Percentiles rank a stretch among this genome's conserved stretches.
Conservation (phyloP, 2,329 filamentous ascomycete genomes). For the Aspergillus puulaauensis region DNA sequence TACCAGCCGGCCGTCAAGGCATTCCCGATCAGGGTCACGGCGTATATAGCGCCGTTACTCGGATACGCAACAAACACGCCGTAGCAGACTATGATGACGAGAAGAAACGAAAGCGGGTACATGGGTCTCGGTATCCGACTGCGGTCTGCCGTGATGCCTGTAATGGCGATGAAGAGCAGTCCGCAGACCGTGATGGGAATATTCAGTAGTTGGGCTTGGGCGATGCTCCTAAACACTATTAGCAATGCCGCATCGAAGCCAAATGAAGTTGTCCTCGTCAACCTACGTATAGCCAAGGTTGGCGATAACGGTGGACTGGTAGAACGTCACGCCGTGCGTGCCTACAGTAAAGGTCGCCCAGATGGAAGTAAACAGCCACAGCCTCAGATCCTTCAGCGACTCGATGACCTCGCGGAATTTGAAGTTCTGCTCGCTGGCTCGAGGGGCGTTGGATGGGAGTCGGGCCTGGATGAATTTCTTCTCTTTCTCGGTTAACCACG, state of each 20-base stretch:
- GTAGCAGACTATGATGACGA: conserved; percentile 48
- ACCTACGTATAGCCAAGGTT: conserved; percentile 45
- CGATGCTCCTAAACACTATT: not conserved
- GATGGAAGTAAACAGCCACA: conserved; percentile 48
- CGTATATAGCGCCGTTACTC: conserved; percentile 48
- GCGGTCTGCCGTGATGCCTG: conserved; percentile 46
- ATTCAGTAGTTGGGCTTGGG: conserved; percentile 48
- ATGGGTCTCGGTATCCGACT: conserved; percentile 45
- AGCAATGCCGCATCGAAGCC: too few relatives aligned
- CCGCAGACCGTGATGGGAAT: conserved; percentile 47
- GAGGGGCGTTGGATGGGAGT: conserved; percentile 44
- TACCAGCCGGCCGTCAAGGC: conserved; percentile 47
- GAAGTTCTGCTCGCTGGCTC: conserved; percentile 42
- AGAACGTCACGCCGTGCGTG: conserved; percentile 46
- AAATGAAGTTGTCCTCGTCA: too few relatives aligned
- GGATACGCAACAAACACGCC: conserved; percentile 48
- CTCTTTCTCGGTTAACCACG: conserved; percentile 48
- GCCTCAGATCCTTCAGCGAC: conserved; percentile 40
- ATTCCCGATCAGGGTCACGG: conserved; percentile 48
- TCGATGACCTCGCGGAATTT: conserved; percentile 39
- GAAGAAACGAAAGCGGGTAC: conserved; percentile 45
- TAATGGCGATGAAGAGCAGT: conserved; percentile 44
- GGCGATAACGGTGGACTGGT: conserved; percentile 44
- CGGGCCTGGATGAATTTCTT: conserved; percentile 51
- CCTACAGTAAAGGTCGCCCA: conserved; percentile 51